Base-by-base conservation (phyloP, 2,329 filamentous ascomycete genomes). In the Ophiostoma sp. region DNA sequence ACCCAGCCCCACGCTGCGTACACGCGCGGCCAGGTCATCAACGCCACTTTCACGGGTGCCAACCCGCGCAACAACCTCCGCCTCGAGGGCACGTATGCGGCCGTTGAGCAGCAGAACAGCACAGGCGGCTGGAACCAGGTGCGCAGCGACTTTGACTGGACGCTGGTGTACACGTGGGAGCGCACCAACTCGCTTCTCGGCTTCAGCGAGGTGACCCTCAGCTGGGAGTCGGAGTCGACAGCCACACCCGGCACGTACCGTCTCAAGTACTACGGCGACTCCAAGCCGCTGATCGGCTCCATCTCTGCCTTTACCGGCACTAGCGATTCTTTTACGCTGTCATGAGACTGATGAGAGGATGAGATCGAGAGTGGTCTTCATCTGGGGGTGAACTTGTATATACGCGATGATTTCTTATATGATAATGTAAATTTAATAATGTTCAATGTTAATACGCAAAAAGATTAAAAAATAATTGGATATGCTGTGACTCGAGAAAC, bases 11-110 rank as follows among this genome's bases (percentile, higher is more conserved):
- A 77, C 0, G 77, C 83, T 20, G 79, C 79, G 0, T 91, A 90
- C 74, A 68, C 77, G 0, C 79, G 81, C 1, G 91, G 92, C 3
- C 83, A 85, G 10, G 82, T 81, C 0, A 85, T 92, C 36, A 85
- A 80, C 4, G 91, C 86, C 0, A 88, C 83, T 0, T 97, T 97
- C 77, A 85, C 93, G 0, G 94, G 91, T 23, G 93, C 93, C 4
- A 97, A 97, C 76, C 94, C 94, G 10, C 85, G 94, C 67, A 97
- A 97, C 78, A 90, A 96, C 73, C 84, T 97, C 62, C 86, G 88
- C 2, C 86, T 93, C 1, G 93, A 92, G 76, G 84, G 84, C 15
- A 96, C 90, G 0, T 97, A 89, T 76, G 90, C 90, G 0, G 86
- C 90, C 0, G 86, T 97, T 0, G 93, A 97, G 81, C 83, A 82